Evolutionary conservation across 768 basidiomycete genomes (phyloP), one percentile per base, ranked within the genome.

Genomic region (Vararia minispora): DNA sequence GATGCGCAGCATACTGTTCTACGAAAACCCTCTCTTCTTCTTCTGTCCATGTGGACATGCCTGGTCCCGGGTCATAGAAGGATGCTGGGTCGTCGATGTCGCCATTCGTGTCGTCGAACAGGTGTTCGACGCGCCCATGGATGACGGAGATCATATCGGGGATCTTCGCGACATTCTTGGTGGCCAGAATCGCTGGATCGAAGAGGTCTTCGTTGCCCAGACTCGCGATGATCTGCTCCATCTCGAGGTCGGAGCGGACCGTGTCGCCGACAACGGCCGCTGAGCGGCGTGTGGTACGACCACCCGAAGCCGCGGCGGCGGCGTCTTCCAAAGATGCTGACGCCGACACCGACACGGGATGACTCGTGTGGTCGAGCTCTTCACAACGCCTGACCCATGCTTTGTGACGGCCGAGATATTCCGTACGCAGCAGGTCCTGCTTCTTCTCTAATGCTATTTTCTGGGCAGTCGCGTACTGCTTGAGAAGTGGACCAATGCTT

Each of bases 201-300:
- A 81, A 86, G 22, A 87, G 76, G 43, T 94, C 91, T 46, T 94
- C 89, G 48, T 81, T 84, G 18, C 88, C 90, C 28, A 95, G 64
- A 52, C 81, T 87, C n/a, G 88, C 88, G 41, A 98, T 84, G 53
- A 98, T 90, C 60, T 91, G 89, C 52, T 95, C 87, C 77, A 95
- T 91, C 64, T 97, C 94, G 40, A 94, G 70, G 58, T 97, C 92
- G 13, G 91, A 90, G 4, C 89, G 80, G 12, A 91, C 91, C 11
- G 87, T 79, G 57, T 95, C 92, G 20, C 87, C 87, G 45, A 86
- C 61, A 29, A 61, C 63, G 0, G 81, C 79, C 33, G 78, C 68
- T 8, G 80, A 74, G 18, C 87, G 75, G 21, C 86, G 72, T 7
- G 85, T 87, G 28, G 81, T 79, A 35, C 86, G 60, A 12, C 68